Evolutionary conservation across 345 rosid genomes (phyloP).

Genomic region (Dipteronia sinensis): DNA sequence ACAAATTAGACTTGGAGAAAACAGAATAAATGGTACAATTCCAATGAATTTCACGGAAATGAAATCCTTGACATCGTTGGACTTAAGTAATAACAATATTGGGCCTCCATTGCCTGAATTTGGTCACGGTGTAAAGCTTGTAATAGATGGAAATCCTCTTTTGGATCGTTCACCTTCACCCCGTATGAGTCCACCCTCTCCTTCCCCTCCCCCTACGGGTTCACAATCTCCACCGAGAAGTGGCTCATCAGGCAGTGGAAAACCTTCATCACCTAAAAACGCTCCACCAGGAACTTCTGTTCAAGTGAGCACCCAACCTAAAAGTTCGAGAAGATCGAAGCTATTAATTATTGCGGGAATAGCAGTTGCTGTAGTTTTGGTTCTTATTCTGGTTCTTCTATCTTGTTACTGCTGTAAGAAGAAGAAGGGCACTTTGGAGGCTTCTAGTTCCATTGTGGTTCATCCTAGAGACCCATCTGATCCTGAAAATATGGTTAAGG

Average conservation of each 20-base stretch:
- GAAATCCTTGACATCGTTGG: slow-evolving; percentile 43
- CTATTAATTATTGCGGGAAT: slow-evolving; percentile 21
- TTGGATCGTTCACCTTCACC: slow-evolving; percentile 31
- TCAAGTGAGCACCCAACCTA: slow-evolving; percentile 14
- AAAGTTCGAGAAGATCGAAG: slow-evolving; percentile 19
- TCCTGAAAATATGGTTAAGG: slow-evolving; percentile 32
- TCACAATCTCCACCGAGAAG: slow-evolving; percentile 24
- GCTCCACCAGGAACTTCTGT: slow-evolving; percentile 13
- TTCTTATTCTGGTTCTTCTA: slow-evolving; percentile 24
- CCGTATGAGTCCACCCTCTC: neutral
- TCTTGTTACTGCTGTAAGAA: slow-evolving; percentile 32
- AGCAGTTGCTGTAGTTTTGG: slow-evolving; percentile 16
- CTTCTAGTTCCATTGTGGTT: slow-evolving; percentile 32
- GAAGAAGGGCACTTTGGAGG: slow-evolving; percentile 25
- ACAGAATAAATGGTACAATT: slow-evolving; percentile 38
- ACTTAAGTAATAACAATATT: slow-evolving; percentile 43
- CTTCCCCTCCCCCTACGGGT: slow-evolving; percentile 23
- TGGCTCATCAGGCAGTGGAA: slow-evolving; percentile 1
- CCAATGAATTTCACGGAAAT: slow-evolving; percentile 42
- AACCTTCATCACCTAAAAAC: slow-evolving; percentile 1
- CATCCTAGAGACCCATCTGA: slow-evolving; percentile 45
- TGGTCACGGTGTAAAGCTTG: slow-evolving; percentile 34
- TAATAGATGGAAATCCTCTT: slow-evolving; percentile 46
- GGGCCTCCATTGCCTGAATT: slow-evolving; percentile 52
- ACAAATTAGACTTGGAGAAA: slow-evolving; percentile 42